Percentiles rank a stretch among this genome's conserved stretches.
Evolutionary conservation across 148 eudicot species (phyloP).

Genomic region (Chenopodium quinoa): DNA sequence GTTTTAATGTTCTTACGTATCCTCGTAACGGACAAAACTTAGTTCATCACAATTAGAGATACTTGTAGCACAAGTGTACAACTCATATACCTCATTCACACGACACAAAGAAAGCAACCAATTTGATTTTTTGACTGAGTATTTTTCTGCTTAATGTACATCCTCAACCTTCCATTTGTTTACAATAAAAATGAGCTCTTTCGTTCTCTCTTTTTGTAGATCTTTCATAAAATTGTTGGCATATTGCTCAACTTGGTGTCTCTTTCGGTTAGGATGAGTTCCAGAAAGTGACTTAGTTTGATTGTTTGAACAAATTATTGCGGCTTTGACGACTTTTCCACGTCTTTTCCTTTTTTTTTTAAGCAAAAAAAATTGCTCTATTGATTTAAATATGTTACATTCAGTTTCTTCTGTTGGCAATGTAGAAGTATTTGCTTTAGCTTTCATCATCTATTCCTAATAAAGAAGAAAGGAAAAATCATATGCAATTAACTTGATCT

Average conservation of each 20-base stretch:
- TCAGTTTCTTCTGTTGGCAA: no score
- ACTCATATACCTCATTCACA: neutral
- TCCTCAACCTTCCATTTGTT: neutral
- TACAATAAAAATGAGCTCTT: neutral
- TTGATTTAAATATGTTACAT: no score
- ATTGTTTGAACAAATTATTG: slow-evolving; percentile 12
- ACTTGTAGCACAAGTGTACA: no score
- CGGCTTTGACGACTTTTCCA: neutral
- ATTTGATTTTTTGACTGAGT: neutral
- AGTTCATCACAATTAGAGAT: no score
- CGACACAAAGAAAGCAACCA: neutral
- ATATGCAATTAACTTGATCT: no score
- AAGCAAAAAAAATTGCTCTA: neutral
- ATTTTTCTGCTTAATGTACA: neutral
- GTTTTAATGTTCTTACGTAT: no score
- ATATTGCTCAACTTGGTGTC: slow-evolving; percentile 6
- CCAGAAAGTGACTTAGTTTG: slow-evolving; percentile 8
- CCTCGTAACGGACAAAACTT: no score
- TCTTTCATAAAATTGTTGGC: neutral
- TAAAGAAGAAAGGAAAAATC: no score
- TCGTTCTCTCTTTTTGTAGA: neutral
- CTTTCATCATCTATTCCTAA: no score
- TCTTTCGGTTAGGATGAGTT: slow-evolving; percentile 12
- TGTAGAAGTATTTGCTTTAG: no score
- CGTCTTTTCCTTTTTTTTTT: neutral